phyloP scores from a whole-genome alignment of 495 filamentous ascomycete species.

The Aspergillus sclerotiicarbonarius region DNA sequence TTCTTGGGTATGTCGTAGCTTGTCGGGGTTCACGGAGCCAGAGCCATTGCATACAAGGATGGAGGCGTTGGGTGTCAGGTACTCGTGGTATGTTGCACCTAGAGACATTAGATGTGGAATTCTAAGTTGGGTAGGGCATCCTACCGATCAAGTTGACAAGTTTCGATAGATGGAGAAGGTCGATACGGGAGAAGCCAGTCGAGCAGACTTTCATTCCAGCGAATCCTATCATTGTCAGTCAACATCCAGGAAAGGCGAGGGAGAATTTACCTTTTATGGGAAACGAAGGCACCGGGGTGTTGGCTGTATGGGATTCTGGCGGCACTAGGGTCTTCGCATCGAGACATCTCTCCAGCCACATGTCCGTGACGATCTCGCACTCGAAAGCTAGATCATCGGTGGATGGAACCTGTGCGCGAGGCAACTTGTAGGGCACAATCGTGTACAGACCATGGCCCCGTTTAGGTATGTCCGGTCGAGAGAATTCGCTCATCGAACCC shows the following conservation, averaged over 20 bases:
- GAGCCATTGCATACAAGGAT: slow-evolving; percentile 66
- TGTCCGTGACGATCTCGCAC: slow-evolving; percentile 70
- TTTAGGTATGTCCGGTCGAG: slow-evolving; percentile 38
- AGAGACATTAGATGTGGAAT: neutral
- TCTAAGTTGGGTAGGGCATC: slow-evolving; percentile 7
- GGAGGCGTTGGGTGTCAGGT: slow-evolving; percentile 61
- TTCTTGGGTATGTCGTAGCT: slow-evolving; percentile 67
- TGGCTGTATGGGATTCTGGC: slow-evolving; percentile 68
- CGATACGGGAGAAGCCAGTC: slow-evolving; percentile 79
- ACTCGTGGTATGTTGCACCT: slow-evolving; percentile 72
- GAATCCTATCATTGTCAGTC: slow-evolving; percentile 51
- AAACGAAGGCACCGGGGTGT: slow-evolving; percentile 68
- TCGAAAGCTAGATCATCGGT: slow-evolving; percentile 44
- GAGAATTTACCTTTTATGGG: slow-evolving; percentile 57
- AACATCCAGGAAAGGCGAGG: neutral
- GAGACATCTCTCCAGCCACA: slow-evolving; percentile 89
- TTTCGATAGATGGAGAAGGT: slow-evolving; percentile 79
- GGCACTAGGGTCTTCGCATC: slow-evolving; percentile 67
- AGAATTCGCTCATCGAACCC: slow-evolving; percentile 39
- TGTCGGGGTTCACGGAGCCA: slow-evolving; percentile 62
- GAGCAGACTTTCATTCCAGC: slow-evolving; percentile 67
- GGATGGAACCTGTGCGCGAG: slow-evolving; percentile 33
- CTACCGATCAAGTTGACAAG: slow-evolving; percentile 69
- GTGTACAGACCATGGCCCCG: slow-evolving; percentile 46
- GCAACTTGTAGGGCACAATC: slow-evolving; percentile 54